Conservation (phyloP, 441 rosid species). For the Metrosideros polymorpha region DNA sequence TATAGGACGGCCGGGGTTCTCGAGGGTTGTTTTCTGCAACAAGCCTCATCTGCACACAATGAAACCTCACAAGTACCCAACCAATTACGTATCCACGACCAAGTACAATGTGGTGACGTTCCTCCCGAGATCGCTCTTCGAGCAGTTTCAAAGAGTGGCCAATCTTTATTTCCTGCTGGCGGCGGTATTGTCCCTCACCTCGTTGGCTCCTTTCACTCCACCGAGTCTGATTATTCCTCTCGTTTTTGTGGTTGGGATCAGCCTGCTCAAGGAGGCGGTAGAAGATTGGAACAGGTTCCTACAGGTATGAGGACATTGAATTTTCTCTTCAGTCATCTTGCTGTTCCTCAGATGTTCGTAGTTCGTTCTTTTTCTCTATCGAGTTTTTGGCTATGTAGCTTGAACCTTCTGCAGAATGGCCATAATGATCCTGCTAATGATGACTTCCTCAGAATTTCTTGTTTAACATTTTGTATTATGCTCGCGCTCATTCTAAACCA, state of each 20-base stretch:
- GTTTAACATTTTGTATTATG: not conserved
- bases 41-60: slow-evolving; percentile 26
- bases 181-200: slow-evolving; percentile 37
- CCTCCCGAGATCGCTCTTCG: slow-evolving; percentile 54
- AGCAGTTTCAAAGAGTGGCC: slow-evolving; percentile 70
- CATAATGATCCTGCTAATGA: not conserved
- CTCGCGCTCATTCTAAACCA: not conserved
- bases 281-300: slow-evolving; percentile 67
- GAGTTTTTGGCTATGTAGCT: not conserved
- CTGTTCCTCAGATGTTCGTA: not conserved
- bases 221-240: slow-evolving; percentile 51
- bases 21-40: slow-evolving; percentile 52
- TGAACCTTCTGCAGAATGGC: not conserved
- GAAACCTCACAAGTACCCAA: slow-evolving; percentile 32
- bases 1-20: slow-evolving; percentile 36
- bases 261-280: slow-evolving; percentile 59
- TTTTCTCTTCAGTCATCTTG: not conserved
- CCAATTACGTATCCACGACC: slow-evolving; percentile 52
- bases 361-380: not conserved
- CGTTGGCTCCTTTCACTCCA: slow-evolving; percentile 34
- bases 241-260: slow-evolving; percentile 53
- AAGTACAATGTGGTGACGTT: slow-evolving; percentile 48
- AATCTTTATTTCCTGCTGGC: slow-evolving; percentile 56
- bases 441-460: not conserved
- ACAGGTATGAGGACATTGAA: slow-evolving; percentile 22